Evolutionary conservation across 2,329 filamentous ascomycete species (phyloP).

Genomic region (Talaromyces sp.): DNA sequence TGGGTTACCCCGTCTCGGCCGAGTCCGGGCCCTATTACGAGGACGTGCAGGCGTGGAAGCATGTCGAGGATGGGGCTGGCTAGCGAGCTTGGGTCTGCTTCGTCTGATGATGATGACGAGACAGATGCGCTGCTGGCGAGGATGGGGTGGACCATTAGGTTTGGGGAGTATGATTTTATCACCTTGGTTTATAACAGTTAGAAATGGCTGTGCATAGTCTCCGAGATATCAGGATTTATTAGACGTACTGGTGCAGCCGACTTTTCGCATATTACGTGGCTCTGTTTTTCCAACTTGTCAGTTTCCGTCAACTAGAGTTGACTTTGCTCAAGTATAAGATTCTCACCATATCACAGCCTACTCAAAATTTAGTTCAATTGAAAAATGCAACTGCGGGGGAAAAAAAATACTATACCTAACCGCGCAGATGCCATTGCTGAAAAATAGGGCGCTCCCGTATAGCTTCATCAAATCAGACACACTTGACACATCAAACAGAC

Average conservation of each 20-base stretch:
- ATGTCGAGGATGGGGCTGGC: constrained; percentile 68
- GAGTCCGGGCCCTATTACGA: constrained; percentile 88
- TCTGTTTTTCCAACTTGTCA: constrained; percentile 21
- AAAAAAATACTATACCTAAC: constrained; percentile 51
- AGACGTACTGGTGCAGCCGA: constrained; percentile 58
- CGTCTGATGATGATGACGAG: constrained; percentile 43
- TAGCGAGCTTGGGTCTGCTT: constrained; percentile 54
- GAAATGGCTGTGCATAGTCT: not conserved
- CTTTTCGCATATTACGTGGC: constrained; percentile 93
- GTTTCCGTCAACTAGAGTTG: not conserved
- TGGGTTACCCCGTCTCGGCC: constrained; percentile 89
- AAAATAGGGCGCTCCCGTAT: constrained; percentile 96
- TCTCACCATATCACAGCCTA: constrained; percentile 71
- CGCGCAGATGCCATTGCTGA: constrained; percentile 93
- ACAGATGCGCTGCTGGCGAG: constrained; percentile 69
- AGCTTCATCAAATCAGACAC: constrained; percentile 39
- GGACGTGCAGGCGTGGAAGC: constrained; percentile 80
- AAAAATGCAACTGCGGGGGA: not conserved
- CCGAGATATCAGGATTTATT: too few relatives aligned
- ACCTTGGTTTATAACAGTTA: constrained; percentile 47
- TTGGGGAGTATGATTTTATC: constrained; percentile 96
- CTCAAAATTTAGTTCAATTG: constrained; percentile 4
- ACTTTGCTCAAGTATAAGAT: not conserved
- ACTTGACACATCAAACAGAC: not conserved
- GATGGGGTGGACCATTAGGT: constrained; percentile 96